phyloP scores from a whole-genome alignment of 2,329 filamentous ascomycete species.

The Cercospora sp. region DNA sequence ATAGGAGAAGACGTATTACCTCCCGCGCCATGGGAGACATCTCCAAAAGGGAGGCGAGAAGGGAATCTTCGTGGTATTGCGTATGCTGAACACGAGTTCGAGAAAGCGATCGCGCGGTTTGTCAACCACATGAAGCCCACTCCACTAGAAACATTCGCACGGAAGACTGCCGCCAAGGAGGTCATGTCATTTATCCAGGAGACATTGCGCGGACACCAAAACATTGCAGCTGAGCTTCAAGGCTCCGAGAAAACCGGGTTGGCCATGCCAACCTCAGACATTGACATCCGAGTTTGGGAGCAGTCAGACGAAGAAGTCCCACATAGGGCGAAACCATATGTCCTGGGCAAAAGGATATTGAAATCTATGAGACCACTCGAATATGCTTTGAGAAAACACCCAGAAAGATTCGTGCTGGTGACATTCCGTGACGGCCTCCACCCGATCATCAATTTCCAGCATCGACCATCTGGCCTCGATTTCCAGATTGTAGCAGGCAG shows the following conservation, averaged over 20 bases:
- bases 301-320: conserved; percentile 27
- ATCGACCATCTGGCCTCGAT: conserved; percentile 51
- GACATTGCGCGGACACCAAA: conserved; percentile 25
- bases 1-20: background rate
- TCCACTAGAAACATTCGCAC: conserved; percentile 44
- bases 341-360: conserved; percentile 1
- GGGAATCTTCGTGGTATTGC: background rate
- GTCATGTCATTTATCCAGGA: conserved; percentile 33
- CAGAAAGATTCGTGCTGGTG: background rate
- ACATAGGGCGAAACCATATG: background rate
- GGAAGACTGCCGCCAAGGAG: conserved; percentile 39
- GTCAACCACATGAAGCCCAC: conserved; percentile 48
- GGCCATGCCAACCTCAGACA: conserved; percentile 54
- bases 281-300: conserved; percentile 52
- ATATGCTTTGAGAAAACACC: background rate
- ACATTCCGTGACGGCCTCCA: conserved; percentile 36
- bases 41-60: background rate
- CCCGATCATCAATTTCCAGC: conserved; percentile 46
- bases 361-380: conserved; percentile 21
- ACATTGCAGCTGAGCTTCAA: conserved; percentile 43
- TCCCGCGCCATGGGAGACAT: conserved; percentile 15
- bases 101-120: conserved; percentile 50
- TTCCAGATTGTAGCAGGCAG: conserved; percentile 55
- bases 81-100: conserved; percentile 21
- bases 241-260: conserved; percentile 58